Conservation (phyloP, 2,329 filamentous ascomycete genomes). For the Neofusicoccum kwambonambiense region DNA sequence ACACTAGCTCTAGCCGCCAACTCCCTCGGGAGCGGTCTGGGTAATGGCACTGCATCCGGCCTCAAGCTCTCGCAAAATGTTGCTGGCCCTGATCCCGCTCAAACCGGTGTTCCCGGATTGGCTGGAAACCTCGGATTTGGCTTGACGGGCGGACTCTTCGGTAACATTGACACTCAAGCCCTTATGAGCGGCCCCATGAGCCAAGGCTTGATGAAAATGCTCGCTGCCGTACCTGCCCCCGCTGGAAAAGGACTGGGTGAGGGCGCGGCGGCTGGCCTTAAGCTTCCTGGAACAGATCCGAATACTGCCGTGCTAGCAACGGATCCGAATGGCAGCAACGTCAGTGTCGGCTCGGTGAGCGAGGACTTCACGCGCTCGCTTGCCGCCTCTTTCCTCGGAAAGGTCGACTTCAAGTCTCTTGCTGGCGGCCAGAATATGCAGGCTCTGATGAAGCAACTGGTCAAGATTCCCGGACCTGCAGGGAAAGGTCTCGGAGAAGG, state of each 20-base stretch:
- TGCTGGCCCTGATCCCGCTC: background rate
- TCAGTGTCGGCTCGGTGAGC: background rate
- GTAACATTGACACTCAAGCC: background rate
- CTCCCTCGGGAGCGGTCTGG: background rate
- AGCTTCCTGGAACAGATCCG: background rate
- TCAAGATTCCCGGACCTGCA: background rate
- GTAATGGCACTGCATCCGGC: conserved; percentile 7
- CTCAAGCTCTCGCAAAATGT: background rate
- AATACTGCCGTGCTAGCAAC: background rate
- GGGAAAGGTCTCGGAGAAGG: background rate
- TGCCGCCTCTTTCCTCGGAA: background rate
- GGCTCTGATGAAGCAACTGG: background rate
- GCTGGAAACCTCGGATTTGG: conserved; percentile 7
- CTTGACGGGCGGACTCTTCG: conserved; percentile 5
- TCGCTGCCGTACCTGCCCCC: background rate
- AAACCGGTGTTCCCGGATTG: background rate
- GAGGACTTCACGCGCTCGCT: background rate
- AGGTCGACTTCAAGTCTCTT: background rate
- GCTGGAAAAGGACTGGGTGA: conserved; percentile 1
- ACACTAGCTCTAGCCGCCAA: background rate
- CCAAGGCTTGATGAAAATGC: background rate
- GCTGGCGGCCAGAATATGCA: background rate
- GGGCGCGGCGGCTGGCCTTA: background rate
- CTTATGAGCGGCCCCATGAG: background rate
- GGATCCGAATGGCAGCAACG: background rate